Evolutionary conservation across 140 eudicot genomes (phyloP).

Genomic region (Stevia rebaudiana): DNA sequence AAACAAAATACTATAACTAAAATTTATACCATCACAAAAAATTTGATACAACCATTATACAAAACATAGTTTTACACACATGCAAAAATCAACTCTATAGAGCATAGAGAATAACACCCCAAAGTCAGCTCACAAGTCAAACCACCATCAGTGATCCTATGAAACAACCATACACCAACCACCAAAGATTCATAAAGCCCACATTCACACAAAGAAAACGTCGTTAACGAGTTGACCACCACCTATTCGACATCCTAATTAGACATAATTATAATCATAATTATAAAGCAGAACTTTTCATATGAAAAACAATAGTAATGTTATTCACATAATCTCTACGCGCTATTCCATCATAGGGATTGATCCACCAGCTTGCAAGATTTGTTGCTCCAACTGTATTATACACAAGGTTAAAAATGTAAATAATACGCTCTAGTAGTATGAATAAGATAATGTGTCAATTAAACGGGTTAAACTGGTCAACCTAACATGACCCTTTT

Average conservation of each 20-base stretch:
- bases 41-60: background rate
- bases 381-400: constrained; percentile 74
- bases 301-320: constrained; percentile 17
- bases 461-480: background rate
- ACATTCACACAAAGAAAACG: constrained; percentile 23
- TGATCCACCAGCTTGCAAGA: constrained; percentile 66
- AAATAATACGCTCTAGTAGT: background rate
- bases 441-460: background rate
- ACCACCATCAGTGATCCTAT: constrained; percentile 3
- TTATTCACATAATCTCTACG: constrained; percentile 36
- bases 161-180: background rate
- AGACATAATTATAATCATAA: constrained; percentile 16
- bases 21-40: background rate
- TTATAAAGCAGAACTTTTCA: constrained; percentile 9
- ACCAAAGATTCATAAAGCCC: background rate
- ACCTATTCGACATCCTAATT: constrained; percentile 5
- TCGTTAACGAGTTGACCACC: constrained; percentile 5
- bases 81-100: constrained; percentile 1
- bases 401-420: background rate
- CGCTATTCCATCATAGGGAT: constrained; percentile 46
- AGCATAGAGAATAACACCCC: background rate
- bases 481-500: background rate
- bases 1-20: background rate
- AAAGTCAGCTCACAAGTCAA: background rate
- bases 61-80: background rate